A percentile compares a stretch with the other conserved stretches of the same genome.
phyloP scores from a whole-genome alignment of 176 grass and related monocot species.

The Carex scoparia region DNA sequence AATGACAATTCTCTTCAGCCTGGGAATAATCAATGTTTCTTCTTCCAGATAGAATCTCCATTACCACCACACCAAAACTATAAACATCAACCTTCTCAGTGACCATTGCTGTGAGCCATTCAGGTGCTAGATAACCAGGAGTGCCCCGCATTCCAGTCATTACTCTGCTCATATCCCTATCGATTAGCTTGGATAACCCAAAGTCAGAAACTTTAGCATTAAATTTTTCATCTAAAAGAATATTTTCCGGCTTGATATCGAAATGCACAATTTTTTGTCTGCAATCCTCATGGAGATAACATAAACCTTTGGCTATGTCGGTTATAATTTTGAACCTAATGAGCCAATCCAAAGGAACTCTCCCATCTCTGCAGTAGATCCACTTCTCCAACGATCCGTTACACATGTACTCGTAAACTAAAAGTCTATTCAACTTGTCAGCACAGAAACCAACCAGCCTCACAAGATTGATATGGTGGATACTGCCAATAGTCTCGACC shows the following conservation, averaged over 20 bases:
- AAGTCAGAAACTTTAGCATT: constrained; percentile 58
- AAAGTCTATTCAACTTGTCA: constrained; percentile 33
- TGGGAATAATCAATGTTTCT: constrained; percentile 46
- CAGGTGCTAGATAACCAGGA: constrained; percentile 56
- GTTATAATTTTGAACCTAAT: constrained; percentile 30
- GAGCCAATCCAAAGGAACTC: constrained; percentile 38
- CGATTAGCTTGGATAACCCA: constrained; percentile 57
- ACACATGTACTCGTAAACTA: constrained; percentile 47
- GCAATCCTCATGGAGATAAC: constrained; percentile 65
- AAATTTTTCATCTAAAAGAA: constrained; percentile 59
- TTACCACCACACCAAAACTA: constrained; percentile 57
- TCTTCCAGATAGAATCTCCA: constrained; percentile 53
- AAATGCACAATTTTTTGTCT: constrained; percentile 51
- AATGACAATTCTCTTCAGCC: constrained; percentile 28
- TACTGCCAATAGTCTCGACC: constrained; percentile 44
- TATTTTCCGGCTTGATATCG: constrained; percentile 64
- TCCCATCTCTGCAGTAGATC: constrained; percentile 35
- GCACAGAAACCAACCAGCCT: constrained; percentile 49
- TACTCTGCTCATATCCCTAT: constrained; percentile 36
- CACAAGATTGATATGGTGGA: constrained; percentile 57
- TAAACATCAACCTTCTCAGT: constrained; percentile 65
- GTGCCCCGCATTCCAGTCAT: constrained; percentile 44
- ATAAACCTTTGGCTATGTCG: constrained; percentile 39
- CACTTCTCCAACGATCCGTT: constrained; percentile 55
- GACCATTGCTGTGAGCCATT: constrained; percentile 54